phyloP scores from a whole-genome alignment of 2,329 filamentous ascomycete genomes.

The Penicillium sp. region DNA sequence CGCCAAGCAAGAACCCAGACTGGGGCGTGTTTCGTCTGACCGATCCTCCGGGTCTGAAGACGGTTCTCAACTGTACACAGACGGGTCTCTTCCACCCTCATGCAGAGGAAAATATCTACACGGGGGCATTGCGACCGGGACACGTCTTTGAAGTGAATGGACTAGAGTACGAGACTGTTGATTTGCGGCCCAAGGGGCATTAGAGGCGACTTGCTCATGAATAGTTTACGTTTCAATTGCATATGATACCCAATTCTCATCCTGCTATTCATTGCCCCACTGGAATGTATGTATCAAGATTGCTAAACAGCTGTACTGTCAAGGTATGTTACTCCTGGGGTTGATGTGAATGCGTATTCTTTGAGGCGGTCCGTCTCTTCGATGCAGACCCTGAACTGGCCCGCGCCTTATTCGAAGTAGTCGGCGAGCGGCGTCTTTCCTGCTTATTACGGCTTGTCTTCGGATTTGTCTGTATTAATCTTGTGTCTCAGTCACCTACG shows the following conservation, averaged over 20 bases:
- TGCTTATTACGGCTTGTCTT: conserved; percentile 13
- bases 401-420: conserved; percentile 21
- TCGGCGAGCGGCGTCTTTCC: conserved; percentile 25
- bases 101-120: conserved; percentile 74
- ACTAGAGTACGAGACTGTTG: conserved; percentile 71
- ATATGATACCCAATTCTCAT: conserved; percentile 28
- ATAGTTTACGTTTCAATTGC: conserved; percentile 19
- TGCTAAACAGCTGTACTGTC: background rate
- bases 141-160: conserved; percentile 73
- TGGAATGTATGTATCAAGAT: background rate
- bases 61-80: conserved; percentile 80
- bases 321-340: conserved; percentile 4
- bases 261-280: background rate
- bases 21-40: conserved; percentile 94
- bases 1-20: conserved; percentile 74
- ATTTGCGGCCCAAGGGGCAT: conserved; percentile 55
- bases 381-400: conserved; percentile 28
- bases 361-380: conserved; percentile 21
- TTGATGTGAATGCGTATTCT: conserved; percentile 12
- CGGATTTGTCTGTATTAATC: conserved; percentile 6
- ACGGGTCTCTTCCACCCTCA: conserved; percentile 85
- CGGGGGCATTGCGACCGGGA: conserved; percentile 71
- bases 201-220: conserved; percentile 13
- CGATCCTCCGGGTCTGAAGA: conserved; percentile 85
- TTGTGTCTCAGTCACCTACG: background rate